Conservation (phyloP, 1,284 basidiomycete species). For the Fomitiporia mediterranea region DNA sequence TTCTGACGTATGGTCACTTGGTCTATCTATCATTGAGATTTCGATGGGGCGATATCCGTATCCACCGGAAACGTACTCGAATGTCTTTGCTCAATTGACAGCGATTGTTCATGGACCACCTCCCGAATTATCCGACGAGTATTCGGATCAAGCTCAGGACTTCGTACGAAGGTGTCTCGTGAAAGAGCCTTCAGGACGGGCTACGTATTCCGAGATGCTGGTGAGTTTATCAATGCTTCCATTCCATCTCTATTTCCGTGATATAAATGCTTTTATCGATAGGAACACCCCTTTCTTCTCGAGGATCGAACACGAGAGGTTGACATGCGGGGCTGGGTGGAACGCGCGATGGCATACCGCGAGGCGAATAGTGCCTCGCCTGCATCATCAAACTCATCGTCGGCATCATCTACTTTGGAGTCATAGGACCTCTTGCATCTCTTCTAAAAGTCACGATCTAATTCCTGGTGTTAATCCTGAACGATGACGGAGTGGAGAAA, state of each 20-base stretch:
- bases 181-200: constrained; percentile 74
- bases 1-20: constrained; percentile 98
- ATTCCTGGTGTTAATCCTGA: neutral
- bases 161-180: constrained; percentile 63
- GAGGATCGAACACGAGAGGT: constrained; percentile 55
- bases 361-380: constrained; percentile 22
- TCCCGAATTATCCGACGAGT: constrained; percentile 68
- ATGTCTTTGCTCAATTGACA: constrained; percentile 94
- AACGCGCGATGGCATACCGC: constrained; percentile 49
- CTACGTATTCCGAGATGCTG: constrained; percentile 82
- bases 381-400: constrained; percentile 5
- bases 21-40: constrained; percentile 91
- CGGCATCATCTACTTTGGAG: neutral
- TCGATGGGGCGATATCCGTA: constrained; percentile 93
- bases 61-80: constrained; percentile 96
- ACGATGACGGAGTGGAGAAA: neutral
- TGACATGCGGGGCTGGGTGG: constrained; percentile 84
- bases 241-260: neutral
- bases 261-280: neutral
- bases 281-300: constrained; percentile 69
- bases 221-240: constrained; percentile 35
- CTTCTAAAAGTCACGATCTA: neutral
- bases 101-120: constrained; percentile 95
- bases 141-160: constrained; percentile 50
- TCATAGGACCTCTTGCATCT: neutral